Evolutionary conservation across 768 basidiomycete species (phyloP).

Genomic region (Lactarius vividus): DNA sequence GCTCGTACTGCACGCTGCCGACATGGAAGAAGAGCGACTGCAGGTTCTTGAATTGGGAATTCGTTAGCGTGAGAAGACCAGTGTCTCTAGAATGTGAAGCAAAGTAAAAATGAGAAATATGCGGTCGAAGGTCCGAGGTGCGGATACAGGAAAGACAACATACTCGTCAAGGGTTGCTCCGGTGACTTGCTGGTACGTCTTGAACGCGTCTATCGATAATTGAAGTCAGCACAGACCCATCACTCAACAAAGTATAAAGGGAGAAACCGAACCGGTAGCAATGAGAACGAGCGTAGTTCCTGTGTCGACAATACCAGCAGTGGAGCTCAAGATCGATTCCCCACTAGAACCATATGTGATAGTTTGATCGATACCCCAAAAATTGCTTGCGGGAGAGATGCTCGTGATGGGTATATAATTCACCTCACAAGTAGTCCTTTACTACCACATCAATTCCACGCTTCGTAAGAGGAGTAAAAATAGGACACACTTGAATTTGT

Average conservation of each 20-base stretch:
- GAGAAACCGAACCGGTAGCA: conserved; percentile 39
- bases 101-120: background rate
- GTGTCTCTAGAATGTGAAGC: conserved; percentile 44
- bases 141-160: conserved; percentile 21
- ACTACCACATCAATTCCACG: conserved; percentile 10
- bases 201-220: conserved; percentile 45
- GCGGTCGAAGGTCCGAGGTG: background rate
- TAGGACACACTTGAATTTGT: conserved; percentile 40
- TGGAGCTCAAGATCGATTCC: conserved; percentile 36
- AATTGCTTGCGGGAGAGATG: conserved; percentile 46
- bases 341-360: conserved; percentile 37
- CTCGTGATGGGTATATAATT: conserved; percentile 42
- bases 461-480: conserved; percentile 13
- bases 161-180: conserved; percentile 51
- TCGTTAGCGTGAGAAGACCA: conserved; percentile 53
- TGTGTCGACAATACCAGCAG: conserved; percentile 52
- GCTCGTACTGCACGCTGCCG: conserved; percentile 48
- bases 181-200: conserved; percentile 51
- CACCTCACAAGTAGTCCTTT: conserved; percentile 37
- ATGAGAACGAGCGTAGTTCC: conserved; percentile 56
- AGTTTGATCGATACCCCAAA: conserved; percentile 50
- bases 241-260: background rate
- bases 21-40: conserved; percentile 54
- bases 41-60: conserved; percentile 46
- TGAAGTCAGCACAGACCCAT: background rate